A percentile compares a stretch with the other conserved stretches of the same genome.
Evolutionary conservation across 2,329 filamentous ascomycete genomes (phyloP).

Genomic region (Decorospora gaudefroyi): DNA sequence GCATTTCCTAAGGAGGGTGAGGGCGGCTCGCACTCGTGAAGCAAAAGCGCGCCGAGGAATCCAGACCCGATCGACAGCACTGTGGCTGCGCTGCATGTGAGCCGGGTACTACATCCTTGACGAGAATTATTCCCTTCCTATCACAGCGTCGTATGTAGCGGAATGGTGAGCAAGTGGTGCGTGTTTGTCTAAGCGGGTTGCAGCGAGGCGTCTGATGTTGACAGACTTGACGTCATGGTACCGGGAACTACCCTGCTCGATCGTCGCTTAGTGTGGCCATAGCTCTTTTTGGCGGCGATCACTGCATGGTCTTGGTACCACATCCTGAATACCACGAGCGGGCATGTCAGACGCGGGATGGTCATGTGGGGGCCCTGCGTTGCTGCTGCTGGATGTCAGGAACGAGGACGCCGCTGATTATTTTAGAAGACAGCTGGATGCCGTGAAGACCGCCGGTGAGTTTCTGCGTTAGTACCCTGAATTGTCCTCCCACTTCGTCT

Average conservation of each 20-base stretch:
- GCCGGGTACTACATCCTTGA: slow-evolving; percentile 27
- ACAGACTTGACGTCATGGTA: slow-evolving; percentile 11
- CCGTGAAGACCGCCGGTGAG: no score
- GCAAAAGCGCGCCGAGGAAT: slow-evolving; percentile 21
- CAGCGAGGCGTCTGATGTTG: slow-evolving; percentile 9
- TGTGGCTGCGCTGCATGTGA: slow-evolving; percentile 29
- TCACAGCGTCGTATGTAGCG: slow-evolving; percentile 26
- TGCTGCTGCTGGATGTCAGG: slow-evolving; percentile 10
- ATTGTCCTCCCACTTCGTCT: background rate
- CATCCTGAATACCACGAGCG: slow-evolving; percentile 7
- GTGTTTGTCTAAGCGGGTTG: slow-evolving; percentile 15
- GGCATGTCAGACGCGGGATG: background rate
- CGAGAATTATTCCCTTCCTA: slow-evolving; percentile 23
- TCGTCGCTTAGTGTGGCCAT: slow-evolving; percentile 20
- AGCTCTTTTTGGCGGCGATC: slow-evolving; percentile 20
- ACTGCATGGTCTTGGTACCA: slow-evolving; percentile 10
- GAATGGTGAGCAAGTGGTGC: slow-evolving; percentile 28
- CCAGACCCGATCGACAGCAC: slow-evolving; percentile 38
- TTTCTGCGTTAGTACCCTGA: no score
- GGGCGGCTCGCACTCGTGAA: slow-evolving; percentile 2
- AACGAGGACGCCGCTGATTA: slow-evolving; percentile 1
- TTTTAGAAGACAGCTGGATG: slow-evolving; percentile 6
- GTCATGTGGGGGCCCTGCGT: slow-evolving; percentile 15
- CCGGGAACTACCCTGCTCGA: slow-evolving; percentile 10
- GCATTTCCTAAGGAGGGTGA: background rate